These are phyloP conservation scores for Saprolegnia diclina DNA, from an alignment of 352 stramenopile species.

Conservation along the genomic window DNA sequence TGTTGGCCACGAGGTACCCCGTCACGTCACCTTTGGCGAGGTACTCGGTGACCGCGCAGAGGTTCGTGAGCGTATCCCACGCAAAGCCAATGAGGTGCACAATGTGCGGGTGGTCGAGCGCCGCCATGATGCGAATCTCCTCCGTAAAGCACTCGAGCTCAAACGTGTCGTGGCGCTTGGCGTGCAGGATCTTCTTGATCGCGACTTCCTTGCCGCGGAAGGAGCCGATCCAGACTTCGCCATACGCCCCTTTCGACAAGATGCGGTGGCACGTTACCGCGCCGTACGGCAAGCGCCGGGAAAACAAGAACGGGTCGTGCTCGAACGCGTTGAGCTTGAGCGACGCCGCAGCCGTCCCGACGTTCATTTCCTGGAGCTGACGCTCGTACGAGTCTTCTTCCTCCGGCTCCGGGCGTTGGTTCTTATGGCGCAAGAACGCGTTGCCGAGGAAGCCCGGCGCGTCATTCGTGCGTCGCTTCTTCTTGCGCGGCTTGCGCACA, in stretches of 20 bases:
- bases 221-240: conserved; percentile 76
- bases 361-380: background rate
- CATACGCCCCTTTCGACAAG: conserved; percentile 68
- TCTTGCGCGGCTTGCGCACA: background rate
- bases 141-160: conserved; percentile 78
- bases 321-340: conserved; percentile 70
- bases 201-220: conserved; percentile 68
- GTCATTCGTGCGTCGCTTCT: background rate
- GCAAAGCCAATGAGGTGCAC: conserved; percentile 74
- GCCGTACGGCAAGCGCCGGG: conserved; percentile 57
- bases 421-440: background rate
- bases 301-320: conserved; percentile 44
- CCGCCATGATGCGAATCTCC: conserved; percentile 72
- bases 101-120: conserved; percentile 74
- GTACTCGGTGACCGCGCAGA: conserved; percentile 76
- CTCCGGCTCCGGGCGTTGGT: background rate
- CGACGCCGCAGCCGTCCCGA: conserved; percentile 31
- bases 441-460: background rate
- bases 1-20: conserved; percentile 51
- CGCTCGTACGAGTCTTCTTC: conserved; percentile 10
- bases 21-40: conserved; percentile 71
- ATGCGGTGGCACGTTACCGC: conserved; percentile 71
- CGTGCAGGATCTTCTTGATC: conserved; percentile 73
- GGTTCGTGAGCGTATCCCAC: conserved; percentile 67
- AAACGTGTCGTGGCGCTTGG: conserved; percentile 76